phyloP scores from a whole-genome alignment of 768 basidiomycete genomes.

The Hygrocybe punicea region DNA sequence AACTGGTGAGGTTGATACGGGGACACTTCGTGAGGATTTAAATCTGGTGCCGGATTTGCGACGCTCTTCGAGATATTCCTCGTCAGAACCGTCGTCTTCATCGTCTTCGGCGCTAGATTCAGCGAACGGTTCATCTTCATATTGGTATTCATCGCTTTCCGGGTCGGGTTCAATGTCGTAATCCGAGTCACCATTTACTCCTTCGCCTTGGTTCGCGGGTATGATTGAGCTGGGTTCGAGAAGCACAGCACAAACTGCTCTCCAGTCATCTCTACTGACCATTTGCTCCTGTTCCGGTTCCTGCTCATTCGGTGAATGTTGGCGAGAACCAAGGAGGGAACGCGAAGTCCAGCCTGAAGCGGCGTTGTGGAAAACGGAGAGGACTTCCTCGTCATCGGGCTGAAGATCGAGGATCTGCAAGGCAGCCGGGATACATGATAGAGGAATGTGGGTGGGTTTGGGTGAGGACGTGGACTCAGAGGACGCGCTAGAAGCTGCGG shows the following conservation, averaged over 20 bases:
- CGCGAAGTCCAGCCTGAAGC: slow-evolving; percentile 62
- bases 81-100: slow-evolving; percentile 31
- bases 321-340: slow-evolving; percentile 13
- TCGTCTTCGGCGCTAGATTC: slow-evolving; percentile 20
- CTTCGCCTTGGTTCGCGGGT: slow-evolving; percentile 33
- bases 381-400: slow-evolving; percentile 69
- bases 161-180: not conserved
- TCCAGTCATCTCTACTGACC: slow-evolving; percentile 70
- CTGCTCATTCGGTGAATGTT: slow-evolving; percentile 12
- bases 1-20: slow-evolving; percentile 5
- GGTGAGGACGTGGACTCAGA: not conserved
- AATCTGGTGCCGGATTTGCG: slow-evolving; percentile 3
- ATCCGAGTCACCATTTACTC: slow-evolving; percentile 16
- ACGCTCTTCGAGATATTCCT: slow-evolving; percentile 30
- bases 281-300: slow-evolving; percentile 28
- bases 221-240: slow-evolving; percentile 49
- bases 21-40: slow-evolving; percentile 4
- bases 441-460: slow-evolving; percentile 39
- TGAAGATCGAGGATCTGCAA: slow-evolving; percentile 62
- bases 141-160: slow-evolving; percentile 18
- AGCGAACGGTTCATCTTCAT: not conserved
- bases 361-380: slow-evolving; percentile 71
- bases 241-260: slow-evolving; percentile 73
- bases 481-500: no score
- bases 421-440: slow-evolving; percentile 58